Evolutionary conservation across 140 eudicot genomes (phyloP), one percentile per base, ranked within the genome.

Genomic region (Flaveria floridana): DNA sequence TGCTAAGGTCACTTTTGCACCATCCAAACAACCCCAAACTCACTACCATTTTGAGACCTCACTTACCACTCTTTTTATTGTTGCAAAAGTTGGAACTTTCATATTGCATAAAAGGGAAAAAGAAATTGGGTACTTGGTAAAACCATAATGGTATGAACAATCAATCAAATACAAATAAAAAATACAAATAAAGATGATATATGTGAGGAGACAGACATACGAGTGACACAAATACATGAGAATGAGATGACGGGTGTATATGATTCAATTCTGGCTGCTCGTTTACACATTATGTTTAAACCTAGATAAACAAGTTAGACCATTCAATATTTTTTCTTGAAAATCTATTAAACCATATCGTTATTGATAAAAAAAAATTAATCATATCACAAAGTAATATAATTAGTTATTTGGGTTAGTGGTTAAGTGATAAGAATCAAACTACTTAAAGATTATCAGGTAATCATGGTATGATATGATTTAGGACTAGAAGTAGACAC

Each of bases 41-140:
- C 71, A 74, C 75, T 68, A 58, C 76, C 76, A 80, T 51, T 74
- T 80, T 39, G 6, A 69, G 84, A n/a, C 76, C 68, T 58, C 50
- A 80, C 84, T 74, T 80, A 65, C 73, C 80, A 47, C 77, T 71
- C 84, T 80, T 75, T 80, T 48, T 74, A 18, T 59, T 74, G 80
- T 74, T 80, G 41, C 50, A 74, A 80, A 80, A 74, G 84, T 68
- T 68, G 76, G 42, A 25, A 34, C 48, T 74, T 74, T 51, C 68
- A 68, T 48, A 15, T 37, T 74, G 51, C 66, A 80, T 61, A 58
- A 80, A 58, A 58, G 58, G 84, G 80, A 58, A 80, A 80, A 80
- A 34, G 53, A 75, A 51, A 30, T 63, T 56, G 53, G 82, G 58
- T 77, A 76, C 69, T 14, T 42, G 23, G 59, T 68, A 25, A 62